phyloP scores from a whole-genome alignment of 345 rosid genomes.

The Citrus medica region DNA sequence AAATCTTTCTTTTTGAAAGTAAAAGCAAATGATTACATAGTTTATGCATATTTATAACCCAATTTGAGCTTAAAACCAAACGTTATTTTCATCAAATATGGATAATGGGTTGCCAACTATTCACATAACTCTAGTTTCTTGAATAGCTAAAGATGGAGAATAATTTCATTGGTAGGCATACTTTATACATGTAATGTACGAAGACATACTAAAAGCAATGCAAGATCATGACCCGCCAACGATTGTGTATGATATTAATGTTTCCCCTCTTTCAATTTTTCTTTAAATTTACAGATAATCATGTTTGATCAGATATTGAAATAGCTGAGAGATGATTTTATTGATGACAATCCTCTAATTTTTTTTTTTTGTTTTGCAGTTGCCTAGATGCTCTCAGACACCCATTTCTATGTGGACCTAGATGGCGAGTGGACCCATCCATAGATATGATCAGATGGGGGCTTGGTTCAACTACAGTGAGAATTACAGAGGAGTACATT shows the following conservation, averaged over 20 bases:
- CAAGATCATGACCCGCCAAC: background rate
- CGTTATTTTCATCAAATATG: background rate
- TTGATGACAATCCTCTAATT: background rate
- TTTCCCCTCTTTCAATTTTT: background rate
- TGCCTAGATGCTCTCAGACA: slow-evolving; percentile 91
- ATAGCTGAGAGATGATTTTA: background rate
- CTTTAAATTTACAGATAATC: background rate
- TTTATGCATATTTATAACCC: background rate
- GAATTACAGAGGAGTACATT: slow-evolving; percentile 86
- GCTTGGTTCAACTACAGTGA: slow-evolving; percentile 89
- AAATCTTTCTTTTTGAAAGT: background rate
- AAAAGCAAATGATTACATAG: background rate
- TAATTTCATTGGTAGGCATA: background rate
- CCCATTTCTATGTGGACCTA: slow-evolving; percentile 92
- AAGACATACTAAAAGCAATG: background rate
- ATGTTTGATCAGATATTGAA: background rate
- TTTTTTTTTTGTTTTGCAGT: slow-evolving; percentile 28
- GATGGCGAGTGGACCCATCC: slow-evolving; percentile 88
- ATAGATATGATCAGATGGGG: slow-evolving; percentile 95
- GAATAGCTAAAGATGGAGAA: background rate
- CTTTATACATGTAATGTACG: background rate
- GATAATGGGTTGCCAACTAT: background rate
- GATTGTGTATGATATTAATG: background rate
- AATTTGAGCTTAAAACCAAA: background rate
- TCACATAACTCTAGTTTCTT: background rate